Conservation (phyloP, 441 rosid species). For the Syzygium malaccense region DNA sequence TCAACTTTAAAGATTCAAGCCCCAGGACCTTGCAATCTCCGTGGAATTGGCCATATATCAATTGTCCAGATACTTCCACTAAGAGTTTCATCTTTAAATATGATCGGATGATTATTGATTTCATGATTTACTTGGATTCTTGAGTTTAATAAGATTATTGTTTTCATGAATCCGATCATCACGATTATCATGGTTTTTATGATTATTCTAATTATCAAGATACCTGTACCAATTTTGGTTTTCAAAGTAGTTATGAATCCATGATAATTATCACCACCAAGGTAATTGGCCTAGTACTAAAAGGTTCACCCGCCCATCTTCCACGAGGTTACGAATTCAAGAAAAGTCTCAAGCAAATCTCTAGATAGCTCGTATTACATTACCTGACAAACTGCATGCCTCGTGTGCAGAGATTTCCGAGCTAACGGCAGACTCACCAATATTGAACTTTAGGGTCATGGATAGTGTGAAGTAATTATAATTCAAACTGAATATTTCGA, state of each 20-base stretch:
- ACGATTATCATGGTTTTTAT: background rate
- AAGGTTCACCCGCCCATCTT: background rate
- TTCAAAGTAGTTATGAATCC: background rate
- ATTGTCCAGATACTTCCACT: background rate
- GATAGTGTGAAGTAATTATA: background rate
- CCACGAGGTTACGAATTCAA: background rate
- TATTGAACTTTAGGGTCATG: background rate
- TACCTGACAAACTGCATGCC: background rate
- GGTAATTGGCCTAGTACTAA: background rate
- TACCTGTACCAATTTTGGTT: background rate
- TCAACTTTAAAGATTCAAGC: too few species aligned
- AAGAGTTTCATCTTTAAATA: background rate
- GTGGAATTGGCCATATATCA: too few species aligned
- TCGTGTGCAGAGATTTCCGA: background rate
- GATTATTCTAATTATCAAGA: background rate
- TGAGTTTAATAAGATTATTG: background rate
- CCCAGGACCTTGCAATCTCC: too few species aligned
- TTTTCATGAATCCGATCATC: background rate
- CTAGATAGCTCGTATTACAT: background rate
- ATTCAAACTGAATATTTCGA: background rate
- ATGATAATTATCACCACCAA: background rate
- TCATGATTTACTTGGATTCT: background rate
- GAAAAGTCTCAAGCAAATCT: rapidly evolving
- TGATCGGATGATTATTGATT: background rate
- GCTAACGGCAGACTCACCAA: rapidly evolving